phyloP scores from a whole-genome alignment of 371 early-diverging fungal genomes.

The Circinella minor region DNA sequence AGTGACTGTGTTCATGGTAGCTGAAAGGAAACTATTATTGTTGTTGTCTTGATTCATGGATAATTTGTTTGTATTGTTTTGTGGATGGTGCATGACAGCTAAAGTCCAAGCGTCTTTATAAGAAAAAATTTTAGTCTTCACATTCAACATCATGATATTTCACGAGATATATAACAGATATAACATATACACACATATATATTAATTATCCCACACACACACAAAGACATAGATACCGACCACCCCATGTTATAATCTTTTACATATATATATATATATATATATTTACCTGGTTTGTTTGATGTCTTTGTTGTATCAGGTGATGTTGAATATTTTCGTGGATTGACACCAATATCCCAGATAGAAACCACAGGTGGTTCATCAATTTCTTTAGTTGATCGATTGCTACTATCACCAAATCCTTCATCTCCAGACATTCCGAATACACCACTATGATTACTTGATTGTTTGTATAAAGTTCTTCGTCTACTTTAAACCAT shows the following conservation, averaged over 20 bases:
- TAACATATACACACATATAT: too few relatives aligned
- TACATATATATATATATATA: background rate
- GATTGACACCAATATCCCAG: constrained; percentile 38
- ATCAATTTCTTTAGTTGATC: constrained; percentile 21
- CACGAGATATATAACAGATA: too few relatives aligned
- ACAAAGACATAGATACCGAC: too few relatives aligned
- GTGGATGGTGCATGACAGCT: background rate
- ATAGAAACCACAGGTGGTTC: constrained; percentile 29
- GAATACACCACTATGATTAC: constrained; percentile 23
- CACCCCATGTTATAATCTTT: too few relatives aligned
- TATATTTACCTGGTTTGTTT: background rate
- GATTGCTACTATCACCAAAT: constrained; percentile 24
- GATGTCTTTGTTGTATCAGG: constrained; percentile 1
- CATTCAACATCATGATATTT: too few relatives aligned
- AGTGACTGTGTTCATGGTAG: background rate
- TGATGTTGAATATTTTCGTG: constrained; percentile 12
- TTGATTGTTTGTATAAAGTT: constrained; percentile 15
- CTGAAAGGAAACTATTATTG: background rate
- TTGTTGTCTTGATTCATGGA: background rate
- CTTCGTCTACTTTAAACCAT: background rate
- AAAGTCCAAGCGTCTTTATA: constrained; percentile 8
- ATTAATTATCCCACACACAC: too few relatives aligned
- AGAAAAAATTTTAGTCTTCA: background rate
- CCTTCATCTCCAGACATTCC: constrained; percentile 14
- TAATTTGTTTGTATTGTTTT: background rate